Percentiles rank a stretch among this genome's conserved stretches.
phyloP scores from a whole-genome alignment of 2,329 filamentous ascomycete genomes.

The Blastomyces percursus region DNA sequence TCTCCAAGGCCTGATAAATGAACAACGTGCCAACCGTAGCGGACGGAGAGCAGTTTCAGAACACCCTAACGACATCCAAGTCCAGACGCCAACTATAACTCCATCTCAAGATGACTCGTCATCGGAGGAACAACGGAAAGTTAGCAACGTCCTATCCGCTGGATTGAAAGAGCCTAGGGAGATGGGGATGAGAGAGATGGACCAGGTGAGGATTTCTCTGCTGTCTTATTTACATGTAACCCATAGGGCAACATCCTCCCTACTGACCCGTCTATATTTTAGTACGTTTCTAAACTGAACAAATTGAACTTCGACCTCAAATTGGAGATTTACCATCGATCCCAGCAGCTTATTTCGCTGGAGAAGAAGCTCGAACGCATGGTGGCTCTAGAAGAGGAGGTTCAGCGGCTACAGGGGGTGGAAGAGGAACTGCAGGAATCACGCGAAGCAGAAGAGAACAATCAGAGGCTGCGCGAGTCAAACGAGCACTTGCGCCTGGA shows the following conservation, averaged over 20 bases:
- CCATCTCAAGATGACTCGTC: conserved; percentile 24
- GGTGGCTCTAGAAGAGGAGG: conserved; percentile 28
- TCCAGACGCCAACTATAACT: conserved; percentile 14
- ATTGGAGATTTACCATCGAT: conserved; percentile 32
- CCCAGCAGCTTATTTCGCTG: conserved; percentile 26
- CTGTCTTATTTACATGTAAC: neutral
- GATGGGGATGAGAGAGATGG: conserved; percentile 35
- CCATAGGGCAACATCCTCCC: no score
- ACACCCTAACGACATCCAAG: conserved; percentile 19
- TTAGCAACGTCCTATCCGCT: conserved; percentile 21
- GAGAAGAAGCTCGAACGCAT: conserved; percentile 31
- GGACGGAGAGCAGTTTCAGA: conserved; percentile 17
- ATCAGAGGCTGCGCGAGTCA: conserved; percentile 26
- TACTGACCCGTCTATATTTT: neutral
- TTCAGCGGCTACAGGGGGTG: conserved; percentile 20
- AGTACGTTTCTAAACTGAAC: conserved; percentile 36
- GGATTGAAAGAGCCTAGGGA: conserved; percentile 28
- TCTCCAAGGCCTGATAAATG: conserved; percentile 32
- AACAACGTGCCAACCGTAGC: conserved; percentile 30
- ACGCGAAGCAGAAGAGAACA: conserved; percentile 26
- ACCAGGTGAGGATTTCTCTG: conserved; percentile 24
- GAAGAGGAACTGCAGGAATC: conserved; percentile 31
- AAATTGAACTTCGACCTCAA: conserved; percentile 37
- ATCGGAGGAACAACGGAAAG: conserved; percentile 28
- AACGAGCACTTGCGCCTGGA: conserved; percentile 30